A percentile compares a stretch with the other conserved stretches of the same genome.
These are phyloP conservation scores for Phoma sp. DNA, from an alignment of 2,329 filamentous ascomycete genomes.

Conservation along the genomic window DNA sequence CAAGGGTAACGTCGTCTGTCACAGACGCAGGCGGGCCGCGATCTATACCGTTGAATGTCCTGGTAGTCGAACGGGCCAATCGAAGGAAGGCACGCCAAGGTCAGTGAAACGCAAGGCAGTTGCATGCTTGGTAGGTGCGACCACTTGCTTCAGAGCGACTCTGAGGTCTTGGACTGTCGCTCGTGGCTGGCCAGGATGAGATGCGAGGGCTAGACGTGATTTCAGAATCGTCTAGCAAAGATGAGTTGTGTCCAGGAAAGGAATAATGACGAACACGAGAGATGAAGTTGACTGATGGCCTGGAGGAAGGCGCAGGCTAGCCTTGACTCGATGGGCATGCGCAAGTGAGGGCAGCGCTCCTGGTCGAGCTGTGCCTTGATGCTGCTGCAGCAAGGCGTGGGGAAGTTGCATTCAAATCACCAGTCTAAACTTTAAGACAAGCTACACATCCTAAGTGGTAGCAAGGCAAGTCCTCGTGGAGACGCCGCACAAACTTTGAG, in stretches of 20 bases:
- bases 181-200: conserved; percentile 19
- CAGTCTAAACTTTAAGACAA: no score
- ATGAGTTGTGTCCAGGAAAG: neutral
- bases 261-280: neutral
- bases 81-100: conserved; percentile 17
- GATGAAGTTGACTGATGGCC: neutral
- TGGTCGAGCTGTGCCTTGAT: conserved; percentile 2
- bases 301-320: no score
- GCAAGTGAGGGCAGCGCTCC: neutral
- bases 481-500: no score
- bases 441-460: no score
- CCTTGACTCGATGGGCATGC: neutral
- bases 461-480: no score
- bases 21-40: conserved; percentile 18
- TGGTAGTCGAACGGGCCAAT: conserved; percentile 24
- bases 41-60: conserved; percentile 19
- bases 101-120: conserved; percentile 29
- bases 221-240: conserved; percentile 1
- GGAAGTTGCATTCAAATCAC: neutral
- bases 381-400: conserved; percentile 1
- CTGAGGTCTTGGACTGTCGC: conserved; percentile 9
- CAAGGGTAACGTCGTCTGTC: conserved; percentile 21
- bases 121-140: conserved; percentile 23
- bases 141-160: conserved; percentile 24
- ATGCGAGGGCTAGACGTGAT: conserved; percentile 11